Evolutionary conservation across 2,329 filamentous ascomycete genomes (phyloP).

Genomic region (Arthrobotrys musiformis): DNA sequence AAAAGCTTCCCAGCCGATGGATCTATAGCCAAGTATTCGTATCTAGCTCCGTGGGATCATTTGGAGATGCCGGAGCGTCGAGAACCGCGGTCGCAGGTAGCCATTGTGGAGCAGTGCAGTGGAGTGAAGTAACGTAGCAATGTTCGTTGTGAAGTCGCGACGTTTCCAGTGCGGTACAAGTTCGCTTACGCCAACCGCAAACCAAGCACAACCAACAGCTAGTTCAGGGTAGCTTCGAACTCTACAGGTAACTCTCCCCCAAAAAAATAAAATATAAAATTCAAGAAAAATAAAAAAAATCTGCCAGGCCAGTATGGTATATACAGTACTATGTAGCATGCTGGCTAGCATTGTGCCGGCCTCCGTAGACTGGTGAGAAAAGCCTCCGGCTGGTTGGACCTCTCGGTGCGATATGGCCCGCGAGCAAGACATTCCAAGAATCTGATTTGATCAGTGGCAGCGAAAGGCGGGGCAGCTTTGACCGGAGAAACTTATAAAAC

Average conservation of each 20-base stretch:
- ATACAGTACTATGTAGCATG: too few relatives aligned
- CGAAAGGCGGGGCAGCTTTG: conserved; percentile 22
- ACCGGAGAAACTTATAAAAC: conserved; percentile 45
- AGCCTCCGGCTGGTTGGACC: not conserved
- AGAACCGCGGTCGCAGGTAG: conserved; percentile 11
- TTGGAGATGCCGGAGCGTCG: conserved; percentile 1
- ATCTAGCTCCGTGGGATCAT: not conserved
- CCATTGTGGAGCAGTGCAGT: conserved; percentile 22
- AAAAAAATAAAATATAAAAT: not conserved
- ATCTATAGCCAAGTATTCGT: not conserved
- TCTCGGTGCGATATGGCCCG: conserved; percentile 48
- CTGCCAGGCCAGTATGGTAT: too few relatives aligned
- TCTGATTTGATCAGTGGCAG: conserved; percentile 10
- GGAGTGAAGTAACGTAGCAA: too few relatives aligned
- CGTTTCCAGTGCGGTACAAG: not conserved
- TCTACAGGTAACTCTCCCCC: too few relatives aligned
- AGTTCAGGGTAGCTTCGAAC: too few relatives aligned
- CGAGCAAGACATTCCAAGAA: conserved; percentile 16
- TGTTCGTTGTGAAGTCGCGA: conserved; percentile 35
- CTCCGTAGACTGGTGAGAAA: not conserved
- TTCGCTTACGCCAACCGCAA: conserved; percentile 37
- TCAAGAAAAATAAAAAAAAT: not conserved
- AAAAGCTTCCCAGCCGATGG: not conserved
- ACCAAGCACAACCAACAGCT: too few relatives aligned
- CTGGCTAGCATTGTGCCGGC: not conserved